These are phyloP conservation scores for Scleromitrula shiraiana DNA, from an alignment of 2,329 filamentous ascomycete species.

Conservation along the genomic window DNA sequence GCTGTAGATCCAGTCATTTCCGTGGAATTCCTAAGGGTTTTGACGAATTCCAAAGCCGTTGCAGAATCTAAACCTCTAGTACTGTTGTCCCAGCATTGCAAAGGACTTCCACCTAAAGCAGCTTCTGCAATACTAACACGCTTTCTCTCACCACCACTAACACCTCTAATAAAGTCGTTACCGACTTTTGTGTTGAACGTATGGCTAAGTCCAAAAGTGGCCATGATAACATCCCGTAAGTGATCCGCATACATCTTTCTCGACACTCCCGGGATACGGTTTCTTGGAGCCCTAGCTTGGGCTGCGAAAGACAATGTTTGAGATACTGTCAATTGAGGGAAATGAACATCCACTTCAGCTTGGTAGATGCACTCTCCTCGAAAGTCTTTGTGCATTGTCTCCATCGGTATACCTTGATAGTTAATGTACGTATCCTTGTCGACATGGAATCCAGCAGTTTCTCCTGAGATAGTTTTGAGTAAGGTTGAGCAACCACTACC, in stretches of 20 bases:
- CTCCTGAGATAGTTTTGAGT: slow-evolving; percentile 47
- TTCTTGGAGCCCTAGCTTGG: slow-evolving; percentile 57
- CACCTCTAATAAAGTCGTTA: slow-evolving; percentile 64
- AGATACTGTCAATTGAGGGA: slow-evolving; percentile 68
- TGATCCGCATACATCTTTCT: slow-evolving; percentile 46
- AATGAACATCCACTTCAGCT: slow-evolving; percentile 68
- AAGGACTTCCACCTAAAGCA: slow-evolving; percentile 47
- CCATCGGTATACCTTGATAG: slow-evolving; percentile 48
- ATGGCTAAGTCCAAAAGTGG: slow-evolving; percentile 65
- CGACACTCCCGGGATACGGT: slow-evolving; percentile 54
- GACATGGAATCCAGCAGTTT: slow-evolving; percentile 49
- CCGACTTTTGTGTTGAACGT: slow-evolving; percentile 68
- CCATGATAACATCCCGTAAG: slow-evolving; percentile 50
- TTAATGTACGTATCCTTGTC: slow-evolving; percentile 45
- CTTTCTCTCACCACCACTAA: slow-evolving; percentile 66
- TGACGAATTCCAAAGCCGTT: slow-evolving; percentile 66
- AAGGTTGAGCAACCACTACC: slow-evolving; percentile 57
- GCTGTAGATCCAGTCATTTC: slow-evolving; percentile 56
- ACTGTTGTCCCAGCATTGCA: slow-evolving; percentile 71
- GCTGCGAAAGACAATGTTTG: slow-evolving; percentile 68
- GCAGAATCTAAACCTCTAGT: slow-evolving; percentile 67
- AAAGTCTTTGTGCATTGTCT: slow-evolving; percentile 50
- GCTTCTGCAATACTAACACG: slow-evolving; percentile 78
- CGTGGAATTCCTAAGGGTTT: slow-evolving; percentile 55
- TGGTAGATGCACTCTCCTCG: slow-evolving; percentile 65